Evolutionary conservation across 2,329 filamentous ascomycete genomes (phyloP).

Genomic region (Nemania sp.): DNA sequence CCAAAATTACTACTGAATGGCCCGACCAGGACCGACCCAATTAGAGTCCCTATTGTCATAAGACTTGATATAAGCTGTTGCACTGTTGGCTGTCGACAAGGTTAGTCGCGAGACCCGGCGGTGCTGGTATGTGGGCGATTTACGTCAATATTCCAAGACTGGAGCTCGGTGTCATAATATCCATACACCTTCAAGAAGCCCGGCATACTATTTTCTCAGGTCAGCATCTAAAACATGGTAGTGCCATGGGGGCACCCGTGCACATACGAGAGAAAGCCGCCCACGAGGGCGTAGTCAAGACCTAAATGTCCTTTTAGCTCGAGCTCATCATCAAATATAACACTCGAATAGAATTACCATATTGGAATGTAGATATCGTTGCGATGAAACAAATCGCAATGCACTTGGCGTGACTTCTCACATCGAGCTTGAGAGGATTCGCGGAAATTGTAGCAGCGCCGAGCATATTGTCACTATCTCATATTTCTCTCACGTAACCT

Average conservation of each 20-base stretch:
- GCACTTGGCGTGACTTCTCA: constrained; percentile 49
- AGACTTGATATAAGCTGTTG: constrained; percentile 54
- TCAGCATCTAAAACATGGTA: not conserved
- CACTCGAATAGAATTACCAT: constrained; percentile 39
- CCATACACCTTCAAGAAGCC: constrained; percentile 53
- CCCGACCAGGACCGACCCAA: constrained; percentile 50
- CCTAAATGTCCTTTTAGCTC: constrained; percentile 36
- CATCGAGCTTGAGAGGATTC: constrained; percentile 49
- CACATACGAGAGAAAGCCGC: constrained; percentile 50
- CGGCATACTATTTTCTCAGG: constrained; percentile 45
- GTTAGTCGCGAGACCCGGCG: constrained; percentile 1
- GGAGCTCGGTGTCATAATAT: constrained; percentile 45
- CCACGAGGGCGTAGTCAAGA: constrained; percentile 52
- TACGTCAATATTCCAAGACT: constrained; percentile 50
- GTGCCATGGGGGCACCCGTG: not conserved
- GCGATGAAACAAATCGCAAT: constrained; percentile 48
- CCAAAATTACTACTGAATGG: constrained; percentile 43
- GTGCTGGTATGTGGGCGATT: not conserved
- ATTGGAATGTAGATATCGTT: constrained; percentile 52
- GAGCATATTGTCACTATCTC: constrained; percentile 35
- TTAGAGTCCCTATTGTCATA: constrained; percentile 53
- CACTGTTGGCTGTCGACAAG: constrained; percentile 44
- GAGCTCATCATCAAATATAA: not conserved
- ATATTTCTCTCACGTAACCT: not conserved
- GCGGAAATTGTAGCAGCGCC: constrained; percentile 45